These are phyloP conservation scores for Penicillium coprophilum DNA, from an alignment of 495 filamentous ascomycete genomes.

Conservation along the genomic window DNA sequence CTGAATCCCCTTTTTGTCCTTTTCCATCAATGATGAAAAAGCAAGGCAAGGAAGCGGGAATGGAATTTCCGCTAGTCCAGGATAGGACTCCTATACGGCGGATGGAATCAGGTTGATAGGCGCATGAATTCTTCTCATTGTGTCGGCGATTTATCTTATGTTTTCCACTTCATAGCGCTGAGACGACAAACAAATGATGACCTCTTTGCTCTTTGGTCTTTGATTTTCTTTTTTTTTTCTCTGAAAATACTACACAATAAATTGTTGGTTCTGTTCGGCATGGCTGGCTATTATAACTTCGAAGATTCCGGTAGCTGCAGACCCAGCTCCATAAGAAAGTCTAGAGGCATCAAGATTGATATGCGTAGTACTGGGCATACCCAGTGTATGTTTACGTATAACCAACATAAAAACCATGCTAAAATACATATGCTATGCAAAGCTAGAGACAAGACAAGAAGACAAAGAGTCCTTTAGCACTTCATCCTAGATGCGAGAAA, in stretches of 20 bases:
- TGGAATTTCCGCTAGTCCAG: neutral
- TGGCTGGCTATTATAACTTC: neutral
- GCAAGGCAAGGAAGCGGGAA: neutral
- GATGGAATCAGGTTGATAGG: slow-evolving; percentile 21
- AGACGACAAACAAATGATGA: slow-evolving; percentile 41
- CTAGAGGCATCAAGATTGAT: neutral
- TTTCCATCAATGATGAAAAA: neutral
- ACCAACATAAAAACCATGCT: neutral
- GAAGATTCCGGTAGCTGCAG: neutral
- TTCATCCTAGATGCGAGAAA: slow-evolving; percentile 3
- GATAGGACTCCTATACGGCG: neutral
- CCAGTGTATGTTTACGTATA: neutral
- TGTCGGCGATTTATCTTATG: slow-evolving; percentile 27
- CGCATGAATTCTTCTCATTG: slow-evolving; percentile 44
- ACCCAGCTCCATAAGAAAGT: neutral
- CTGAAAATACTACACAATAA: slow-evolving; percentile 4
- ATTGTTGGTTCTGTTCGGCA: neutral
- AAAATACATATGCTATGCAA: neutral
- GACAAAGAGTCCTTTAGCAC: neutral
- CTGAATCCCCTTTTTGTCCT: neutral
- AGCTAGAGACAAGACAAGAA: neutral
- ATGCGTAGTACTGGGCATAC: neutral
- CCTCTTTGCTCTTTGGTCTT: slow-evolving; percentile 10
- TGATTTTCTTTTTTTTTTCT: neutral
- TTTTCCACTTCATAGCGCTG: slow-evolving; percentile 38